These are phyloP conservation scores for Teunomyces pallodes DNA, from an alignment of 805 yeast species.

Conservation along the genomic window DNA sequence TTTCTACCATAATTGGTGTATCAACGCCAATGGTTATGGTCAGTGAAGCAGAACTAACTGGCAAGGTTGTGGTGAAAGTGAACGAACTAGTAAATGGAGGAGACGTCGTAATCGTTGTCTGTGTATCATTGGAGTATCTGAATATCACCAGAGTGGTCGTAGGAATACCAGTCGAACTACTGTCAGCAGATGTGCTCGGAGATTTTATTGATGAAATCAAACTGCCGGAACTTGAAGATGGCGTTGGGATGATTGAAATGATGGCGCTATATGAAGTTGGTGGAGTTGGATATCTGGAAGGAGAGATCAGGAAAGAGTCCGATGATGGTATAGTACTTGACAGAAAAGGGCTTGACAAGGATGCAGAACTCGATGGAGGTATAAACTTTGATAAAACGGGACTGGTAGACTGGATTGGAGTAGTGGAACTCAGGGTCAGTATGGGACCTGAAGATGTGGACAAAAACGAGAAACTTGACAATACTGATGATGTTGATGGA, in stretches of 20 bases:
- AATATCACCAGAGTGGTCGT: background rate
- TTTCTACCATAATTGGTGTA: background rate
- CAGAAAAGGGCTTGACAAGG: too few species aligned
- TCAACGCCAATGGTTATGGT: constrained; percentile 4
- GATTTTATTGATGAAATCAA: too few species aligned
- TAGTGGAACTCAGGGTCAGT: background rate
- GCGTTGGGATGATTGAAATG: background rate
- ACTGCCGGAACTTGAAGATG: background rate
- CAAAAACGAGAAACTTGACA: background rate
- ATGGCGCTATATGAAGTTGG: too few species aligned
- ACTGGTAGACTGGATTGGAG: background rate
- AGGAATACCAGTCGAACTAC: too few species aligned
- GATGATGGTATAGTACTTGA: background rate
- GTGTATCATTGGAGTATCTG: background rate
- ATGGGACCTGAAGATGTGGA: background rate
- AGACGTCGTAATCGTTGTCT: constrained; percentile 1
- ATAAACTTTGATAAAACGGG: background rate
- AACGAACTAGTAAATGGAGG: constrained; percentile 4
- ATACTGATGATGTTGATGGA: background rate
- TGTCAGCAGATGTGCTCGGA: too few species aligned
- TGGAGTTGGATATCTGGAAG: background rate
- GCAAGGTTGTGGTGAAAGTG: background rate
- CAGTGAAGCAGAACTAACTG: background rate
- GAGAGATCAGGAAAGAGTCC: too few species aligned
- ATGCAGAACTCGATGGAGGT: background rate